phyloP scores from a whole-genome alignment of 225 moss, liverwort and hornwort species.

The Climacium dendroides region DNA sequence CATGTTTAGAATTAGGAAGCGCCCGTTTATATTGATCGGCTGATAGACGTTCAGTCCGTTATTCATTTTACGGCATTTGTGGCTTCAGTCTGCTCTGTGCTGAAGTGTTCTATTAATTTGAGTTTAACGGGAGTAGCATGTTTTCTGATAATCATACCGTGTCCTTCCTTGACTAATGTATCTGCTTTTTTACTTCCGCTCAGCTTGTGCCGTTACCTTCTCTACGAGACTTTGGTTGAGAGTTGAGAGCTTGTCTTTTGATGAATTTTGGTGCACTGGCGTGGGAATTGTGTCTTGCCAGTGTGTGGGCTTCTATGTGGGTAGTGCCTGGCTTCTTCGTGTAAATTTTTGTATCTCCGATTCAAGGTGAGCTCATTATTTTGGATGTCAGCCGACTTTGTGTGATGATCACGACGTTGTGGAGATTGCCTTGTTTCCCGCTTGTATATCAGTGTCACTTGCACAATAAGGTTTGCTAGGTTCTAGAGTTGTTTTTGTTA shows the following conservation, averaged over 20 bases:
- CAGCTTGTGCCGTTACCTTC: not conserved
- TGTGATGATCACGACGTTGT: not conserved
- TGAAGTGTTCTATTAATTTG: slow-evolving; percentile 26
- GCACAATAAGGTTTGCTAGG: not conserved
- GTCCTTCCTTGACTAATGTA: not conserved
- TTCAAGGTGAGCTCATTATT: not conserved
- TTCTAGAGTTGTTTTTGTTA: not conserved
- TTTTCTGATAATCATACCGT: not conserved
- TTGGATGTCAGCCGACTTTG: not conserved
- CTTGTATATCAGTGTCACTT: not conserved
- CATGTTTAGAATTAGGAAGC: slow-evolving; percentile 1
- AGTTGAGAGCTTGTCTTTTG: not conserved
- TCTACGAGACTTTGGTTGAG: not conserved
- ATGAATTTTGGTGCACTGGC: not conserved
- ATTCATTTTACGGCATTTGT: slow-evolving; percentile 31
- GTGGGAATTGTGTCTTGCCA: not conserved
- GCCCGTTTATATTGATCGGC: slow-evolving; percentile 21
- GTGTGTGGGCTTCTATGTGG: not conserved
- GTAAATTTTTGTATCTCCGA: not conserved
- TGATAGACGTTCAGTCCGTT: slow-evolving; percentile 14
- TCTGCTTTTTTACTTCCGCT: not conserved
- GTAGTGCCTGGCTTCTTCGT: not conserved
- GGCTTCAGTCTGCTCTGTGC: slow-evolving; percentile 8
- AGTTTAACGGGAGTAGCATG: slow-evolving; percentile 11
- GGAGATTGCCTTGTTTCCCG: not conserved